A percentile compares a stretch with the other conserved stretches of the same genome.
Conservation (phyloP, 192 early-diverging fungal species). For the Coemansia sp. region DNA sequence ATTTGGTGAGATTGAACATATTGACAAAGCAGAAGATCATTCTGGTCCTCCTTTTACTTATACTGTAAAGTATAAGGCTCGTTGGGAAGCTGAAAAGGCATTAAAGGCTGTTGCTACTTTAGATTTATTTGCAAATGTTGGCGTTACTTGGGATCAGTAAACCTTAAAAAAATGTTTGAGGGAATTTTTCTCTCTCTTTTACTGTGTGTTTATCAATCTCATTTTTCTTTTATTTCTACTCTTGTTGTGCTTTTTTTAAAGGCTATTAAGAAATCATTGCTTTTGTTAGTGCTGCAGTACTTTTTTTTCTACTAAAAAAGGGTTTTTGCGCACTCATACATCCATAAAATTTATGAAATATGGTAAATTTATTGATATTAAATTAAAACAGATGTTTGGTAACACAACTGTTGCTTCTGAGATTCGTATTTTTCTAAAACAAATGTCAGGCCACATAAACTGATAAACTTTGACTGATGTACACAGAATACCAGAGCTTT, state of each 20-base stretch:
- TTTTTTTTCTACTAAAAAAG: neutral
- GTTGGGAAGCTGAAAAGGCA: slow-evolving; percentile 49
- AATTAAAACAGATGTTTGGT: neutral
- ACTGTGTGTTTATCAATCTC: neutral
- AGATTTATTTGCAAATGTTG: slow-evolving; percentile 29
- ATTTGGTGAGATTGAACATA: slow-evolving; percentile 41
- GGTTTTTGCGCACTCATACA: neutral
- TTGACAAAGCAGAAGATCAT: slow-evolving; percentile 24
- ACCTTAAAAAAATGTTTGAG: neutral
- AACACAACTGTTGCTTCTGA: neutral
- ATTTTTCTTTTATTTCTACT: neutral
- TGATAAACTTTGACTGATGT: neutral
- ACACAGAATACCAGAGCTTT: neutral
- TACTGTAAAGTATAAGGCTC: slow-evolving; percentile 30
- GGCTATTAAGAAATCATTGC: neutral
- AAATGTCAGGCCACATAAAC: neutral
- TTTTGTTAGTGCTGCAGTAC: neutral
- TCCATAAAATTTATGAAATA: neutral
- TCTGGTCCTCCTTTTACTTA: slow-evolving; percentile 34
- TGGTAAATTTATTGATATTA: neutral
- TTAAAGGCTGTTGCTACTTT: slow-evolving; percentile 25
- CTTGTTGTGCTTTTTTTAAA: neutral
- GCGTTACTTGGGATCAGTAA: slow-evolving; percentile 34
- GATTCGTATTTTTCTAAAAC: neutral
- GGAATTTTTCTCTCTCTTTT: no score